Conservation (phyloP, 202 grass and related monocot species). For the Schoenoplectus triqueter region DNA sequence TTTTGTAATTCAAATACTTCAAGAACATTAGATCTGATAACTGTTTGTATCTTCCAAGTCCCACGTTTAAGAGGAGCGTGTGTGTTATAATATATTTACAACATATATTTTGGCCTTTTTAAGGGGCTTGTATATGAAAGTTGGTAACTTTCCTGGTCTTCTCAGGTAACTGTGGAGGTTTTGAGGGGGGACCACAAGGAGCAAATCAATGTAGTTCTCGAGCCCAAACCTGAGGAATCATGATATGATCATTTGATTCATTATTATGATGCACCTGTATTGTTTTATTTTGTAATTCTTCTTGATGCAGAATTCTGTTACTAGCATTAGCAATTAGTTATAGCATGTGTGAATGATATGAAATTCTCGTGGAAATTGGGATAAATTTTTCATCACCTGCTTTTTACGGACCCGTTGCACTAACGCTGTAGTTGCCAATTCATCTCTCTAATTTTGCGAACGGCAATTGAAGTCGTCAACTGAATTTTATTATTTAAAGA, state of each 20-base stretch:
- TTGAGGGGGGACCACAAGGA: conserved; percentile 91
- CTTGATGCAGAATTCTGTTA: conserved; percentile 12
- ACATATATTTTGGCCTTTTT: not conserved
- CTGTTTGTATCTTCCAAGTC: not conserved
- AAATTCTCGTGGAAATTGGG: not conserved
- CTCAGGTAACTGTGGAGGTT: conserved; percentile 85
- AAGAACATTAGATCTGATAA: conserved; percentile 3
- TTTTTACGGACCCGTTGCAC: no score
- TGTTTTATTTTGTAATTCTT: conserved; percentile 23
- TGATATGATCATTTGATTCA: conserved; percentile 39
- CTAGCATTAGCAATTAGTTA: conserved; percentile 20
- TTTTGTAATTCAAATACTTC: no score
- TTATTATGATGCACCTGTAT: not conserved
- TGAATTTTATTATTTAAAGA: no score
- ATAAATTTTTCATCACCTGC: not conserved
- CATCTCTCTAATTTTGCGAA: no score
- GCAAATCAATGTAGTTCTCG: conserved; percentile 84
- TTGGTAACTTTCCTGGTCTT: not conserved
- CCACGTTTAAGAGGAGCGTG: not conserved
- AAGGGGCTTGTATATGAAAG: not conserved
- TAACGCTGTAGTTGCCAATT: no score
- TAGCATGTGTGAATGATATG: conserved; percentile 28
- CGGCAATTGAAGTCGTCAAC: no score
- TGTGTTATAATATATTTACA: not conserved
- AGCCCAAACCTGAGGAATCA: conserved; percentile 87